phyloP scores from a whole-genome alignment of 2,329 filamentous ascomycete species.

The Pseudocercospora macadamiae region DNA sequence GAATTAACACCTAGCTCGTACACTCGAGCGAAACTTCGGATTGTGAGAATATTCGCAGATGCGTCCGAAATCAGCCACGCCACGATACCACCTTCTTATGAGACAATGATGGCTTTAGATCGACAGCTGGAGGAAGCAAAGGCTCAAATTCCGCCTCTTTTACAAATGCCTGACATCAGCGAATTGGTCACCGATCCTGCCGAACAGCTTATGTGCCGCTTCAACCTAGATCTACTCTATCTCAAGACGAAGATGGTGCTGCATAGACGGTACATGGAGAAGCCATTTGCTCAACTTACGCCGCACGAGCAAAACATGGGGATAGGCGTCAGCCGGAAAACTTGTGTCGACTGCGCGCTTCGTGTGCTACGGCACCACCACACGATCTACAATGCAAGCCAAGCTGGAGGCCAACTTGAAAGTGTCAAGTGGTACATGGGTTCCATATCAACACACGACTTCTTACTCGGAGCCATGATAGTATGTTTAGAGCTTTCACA shows the following conservation, averaged over 20 bases:
- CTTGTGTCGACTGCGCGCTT: conserved; percentile 53
- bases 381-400: conserved; percentile 53
- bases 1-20: conserved; percentile 43
- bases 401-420: conserved; percentile 48
- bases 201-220: conserved; percentile 55
- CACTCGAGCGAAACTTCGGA: conserved; percentile 39
- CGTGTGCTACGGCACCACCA: conserved; percentile 54
- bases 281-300: conserved; percentile 32
- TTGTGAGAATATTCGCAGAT: conserved; percentile 43
- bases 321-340: conserved; percentile 39
- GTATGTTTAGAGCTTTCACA: conserved; percentile 49
- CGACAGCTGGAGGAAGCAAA: conserved; percentile 41
- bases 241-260: conserved; percentile 56
- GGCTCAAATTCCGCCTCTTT: conserved; percentile 38
- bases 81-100: conserved; percentile 40
- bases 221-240: conserved; percentile 56
- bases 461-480: conserved; percentile 53
- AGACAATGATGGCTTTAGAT: conserved; percentile 45
- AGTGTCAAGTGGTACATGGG: conserved; percentile 52
- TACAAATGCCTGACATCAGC: conserved; percentile 43
- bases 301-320: conserved; percentile 38
- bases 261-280: conserved; percentile 57
- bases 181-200: conserved; percentile 53
- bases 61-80: conserved; percentile 45
- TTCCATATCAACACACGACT: conserved; percentile 51